Base-by-base conservation (phyloP, 2,329 filamentous ascomycete species). In the Cercospora sesami region DNA sequence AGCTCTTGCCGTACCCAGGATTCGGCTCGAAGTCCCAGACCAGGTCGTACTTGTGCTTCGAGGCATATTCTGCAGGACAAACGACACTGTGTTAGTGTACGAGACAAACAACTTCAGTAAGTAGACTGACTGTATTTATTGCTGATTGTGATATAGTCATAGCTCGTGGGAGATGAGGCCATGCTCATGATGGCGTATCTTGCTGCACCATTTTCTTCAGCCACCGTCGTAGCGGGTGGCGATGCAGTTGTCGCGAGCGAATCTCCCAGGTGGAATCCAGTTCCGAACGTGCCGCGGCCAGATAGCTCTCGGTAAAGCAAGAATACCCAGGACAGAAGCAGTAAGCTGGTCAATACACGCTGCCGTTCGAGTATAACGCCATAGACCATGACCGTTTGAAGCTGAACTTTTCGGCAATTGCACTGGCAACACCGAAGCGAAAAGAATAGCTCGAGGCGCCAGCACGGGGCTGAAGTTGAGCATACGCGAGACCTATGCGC, bases 1-100 rank as follows among this genome's bases (percentile, higher is more conserved):
- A 81, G 28, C 77, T 74, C 12, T 75, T 75, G 31, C 71, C 75
- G 60, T 72, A 76, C 14, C 74, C 71, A 23, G 74, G 69, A 59
- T 78, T 75, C 12, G 74, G 69, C 73, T 81, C 79, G 65, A 78
- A 81, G 69, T 81, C 80, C 67, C 79, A 74, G 65, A 80, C 72
- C 65, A 82, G 72, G 67, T 79, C 79, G 68, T 80, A 79, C 69
- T 77, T 77, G 67, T 82, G 79, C 62, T 78, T 79, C 48, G 76
- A 77, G 0, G 77, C 77, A 60, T 81, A 81, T 28, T 61, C 57
- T 63, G 18, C 60, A 48, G 26, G 36, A 45, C 14, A 18, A 14
- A 63, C 5, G 26, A 30, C 26, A 30, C 39, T 55, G 10, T 31
- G 60, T 36, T 26, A 63, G 26, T 10, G 18, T 6, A 18, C 5